These are phyloP conservation scores for Dactylonectria estremocensis DNA, from an alignment of 2,329 filamentous ascomycete species.

Conservation along the genomic window DNA sequence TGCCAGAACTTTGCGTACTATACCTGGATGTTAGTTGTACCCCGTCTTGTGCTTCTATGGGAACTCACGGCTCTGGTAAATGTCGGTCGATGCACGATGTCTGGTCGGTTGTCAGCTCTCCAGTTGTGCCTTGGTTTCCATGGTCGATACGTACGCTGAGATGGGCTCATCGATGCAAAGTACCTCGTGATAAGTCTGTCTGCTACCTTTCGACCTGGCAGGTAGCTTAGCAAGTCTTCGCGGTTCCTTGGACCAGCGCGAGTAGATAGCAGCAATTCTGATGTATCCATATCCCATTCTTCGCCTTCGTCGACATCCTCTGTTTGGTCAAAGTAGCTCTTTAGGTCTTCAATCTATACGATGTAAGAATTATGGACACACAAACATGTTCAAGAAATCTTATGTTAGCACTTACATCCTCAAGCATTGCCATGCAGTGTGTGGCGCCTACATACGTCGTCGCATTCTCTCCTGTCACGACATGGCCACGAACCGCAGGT, in stretches of 20 bases:
- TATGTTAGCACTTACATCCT: constrained; percentile 63
- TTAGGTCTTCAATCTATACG: constrained; percentile 70
- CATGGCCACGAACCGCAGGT: constrained; percentile 55
- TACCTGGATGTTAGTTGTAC: constrained; percentile 19
- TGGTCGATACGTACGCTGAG: constrained; percentile 59
- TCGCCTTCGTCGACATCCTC: constrained; percentile 55
- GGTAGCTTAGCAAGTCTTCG: constrained; percentile 61
- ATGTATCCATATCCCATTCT: constrained; percentile 54
- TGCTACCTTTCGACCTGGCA: constrained; percentile 63
- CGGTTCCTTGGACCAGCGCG: constrained; percentile 57
- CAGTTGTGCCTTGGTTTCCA: neutral
- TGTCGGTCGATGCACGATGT: constrained; percentile 67
- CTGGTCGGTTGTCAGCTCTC: constrained; percentile 50
- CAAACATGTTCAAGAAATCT: neutral
- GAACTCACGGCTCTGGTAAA: constrained; percentile 62
- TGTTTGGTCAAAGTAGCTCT: constrained; percentile 69
- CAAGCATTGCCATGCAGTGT: constrained; percentile 73
- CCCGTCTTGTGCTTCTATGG: neutral
- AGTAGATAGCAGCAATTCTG: constrained; percentile 62
- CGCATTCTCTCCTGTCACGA: constrained; percentile 60
- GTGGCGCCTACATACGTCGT: constrained; percentile 72
- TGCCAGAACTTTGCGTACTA: constrained; percentile 67
- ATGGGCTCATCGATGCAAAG: constrained; percentile 68
- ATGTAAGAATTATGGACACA: constrained; percentile 25
- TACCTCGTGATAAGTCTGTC: constrained; percentile 68